Evolutionary conservation across 768 basidiomycete species (phyloP), one percentile per base, ranked within the genome.

Genomic region (Pisolithus tinctorius): DNA sequence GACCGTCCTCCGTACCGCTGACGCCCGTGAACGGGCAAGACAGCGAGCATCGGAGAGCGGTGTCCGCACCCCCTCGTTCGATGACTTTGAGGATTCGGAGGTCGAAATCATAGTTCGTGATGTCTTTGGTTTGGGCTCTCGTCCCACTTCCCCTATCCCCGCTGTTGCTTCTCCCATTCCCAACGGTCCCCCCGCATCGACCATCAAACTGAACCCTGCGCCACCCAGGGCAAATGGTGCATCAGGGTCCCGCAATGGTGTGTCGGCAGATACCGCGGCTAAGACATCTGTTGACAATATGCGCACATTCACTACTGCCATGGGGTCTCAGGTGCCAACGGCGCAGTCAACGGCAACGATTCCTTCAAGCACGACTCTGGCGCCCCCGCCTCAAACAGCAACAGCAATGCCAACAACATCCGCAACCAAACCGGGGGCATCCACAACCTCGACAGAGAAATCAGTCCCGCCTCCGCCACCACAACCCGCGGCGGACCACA

Each of bases 11-110:
- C 69, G 67, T 13, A 51, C 76, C 34, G 72, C 70, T 27, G 63
- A 62, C 26, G 71, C 72, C 1, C 68, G 73, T 17, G 75, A 76
- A 52, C 60, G 68, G 10, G 61, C 78, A 4, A 70, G 77, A 37
- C 51, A 58, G 36, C 57, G 55, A 14, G 60, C 63, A 8, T 65
- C 67, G 2, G 66, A 67, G 34, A 67, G 55, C 25, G 65, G 66
- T 4, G 49, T 69, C 26, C 67, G 66, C 8, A 53, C 53, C 6
- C 66, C 66, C n/a, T 64, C 66, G 1, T 67, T 62, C 5, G 58
- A 67, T 13, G 66, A 67, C 52, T 67, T 67, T 20, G 65, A 67
- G 45, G 66, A 67, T 3, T 30, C 10, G 0, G 57, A 69, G 4
- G 57, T 67, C 1, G 66, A 67, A 14, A 13, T 47, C 4, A 52